phyloP scores from a whole-genome alignment of 768 basidiomycete species.

The Pholiota microspora region DNA sequence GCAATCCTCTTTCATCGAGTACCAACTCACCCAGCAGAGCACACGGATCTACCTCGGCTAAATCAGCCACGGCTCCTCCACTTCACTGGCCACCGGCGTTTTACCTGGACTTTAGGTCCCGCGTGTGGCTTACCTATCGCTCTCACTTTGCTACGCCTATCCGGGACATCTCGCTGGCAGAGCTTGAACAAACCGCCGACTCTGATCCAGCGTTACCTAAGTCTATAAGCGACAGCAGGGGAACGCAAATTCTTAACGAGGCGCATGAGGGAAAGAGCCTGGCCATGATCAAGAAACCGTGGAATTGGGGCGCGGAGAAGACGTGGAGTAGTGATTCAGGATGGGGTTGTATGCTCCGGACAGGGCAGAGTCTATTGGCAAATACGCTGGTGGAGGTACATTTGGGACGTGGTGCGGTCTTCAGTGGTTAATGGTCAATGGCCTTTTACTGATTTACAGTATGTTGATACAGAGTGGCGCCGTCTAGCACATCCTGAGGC shows the following conservation, averaged over 20 bases:
- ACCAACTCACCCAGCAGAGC: neutral
- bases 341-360: conserved; percentile 39
- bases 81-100: conserved; percentile 79
- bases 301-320: conserved; percentile 74
- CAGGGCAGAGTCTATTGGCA: conserved; percentile 27
- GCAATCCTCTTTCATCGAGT: neutral
- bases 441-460: neutral
- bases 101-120: conserved; percentile 84
- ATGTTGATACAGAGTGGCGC: conserved; percentile 67
- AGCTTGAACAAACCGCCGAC: no score
- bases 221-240: neutral
- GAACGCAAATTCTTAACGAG: neutral
- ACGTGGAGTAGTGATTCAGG: conserved; percentile 52
- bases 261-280: conserved; percentile 22
- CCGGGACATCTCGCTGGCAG: conserved; percentile 49
- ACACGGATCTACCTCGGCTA: neutral
- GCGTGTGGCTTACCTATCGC: conserved; percentile 92
- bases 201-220: neutral
- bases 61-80: conserved; percentile 24
- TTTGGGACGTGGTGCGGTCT: neutral
- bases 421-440: neutral
- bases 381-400: neutral
- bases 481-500: conserved; percentile 59
- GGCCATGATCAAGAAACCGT: conserved; percentile 44
- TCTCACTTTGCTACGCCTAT: conserved; percentile 78